Base-by-base conservation (phyloP, 257 asterid species). In the Mitragyna speciosa region DNA sequence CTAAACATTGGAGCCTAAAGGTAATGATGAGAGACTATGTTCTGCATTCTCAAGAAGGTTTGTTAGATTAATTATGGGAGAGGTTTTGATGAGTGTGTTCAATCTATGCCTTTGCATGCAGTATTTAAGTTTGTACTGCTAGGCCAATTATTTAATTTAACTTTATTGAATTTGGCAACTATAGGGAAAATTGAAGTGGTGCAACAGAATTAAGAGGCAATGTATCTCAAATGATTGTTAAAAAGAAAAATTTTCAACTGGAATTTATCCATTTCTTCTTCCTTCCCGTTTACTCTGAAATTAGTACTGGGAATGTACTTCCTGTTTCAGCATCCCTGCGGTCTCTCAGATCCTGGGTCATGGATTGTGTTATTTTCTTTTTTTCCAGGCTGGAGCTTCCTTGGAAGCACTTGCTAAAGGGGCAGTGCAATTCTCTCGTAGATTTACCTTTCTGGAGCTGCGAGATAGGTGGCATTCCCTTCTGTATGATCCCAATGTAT, bases 371-470 rank as follows among this genome's bases (percentile, higher is more conserved):
- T 51, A 39, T 73, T 80, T 31, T 76, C 58, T 82, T 43, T 79
- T 49, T 28, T 82, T 51, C 78, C 84, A 92, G 97, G 91, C 90
- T 54, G 99, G 97, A 87, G 97, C 97, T 75, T 91, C 98, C 24
- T 77, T 96, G 83, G 97, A 96, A 88, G 91, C 99, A 78, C 98
- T 96, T 78, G 97, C 98, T 67, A 95, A 90, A 87, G 99, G 98
- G 28, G 98, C 97, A 54, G 91, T 91, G 28, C 92, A 83, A 80
- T 96, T 96, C 89, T 93, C 99, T 56, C 95, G 93, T 78, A 86
- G 89, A 88, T 93, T 83, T 80, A 88, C 95, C 73, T 87, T 88
- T 74, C 89, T 71, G 75, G 97, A 96, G 84, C 89, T 92, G 84
- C 91, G 79, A 72, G 91, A 88, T 79, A 88, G 97, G 76, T 93